A percentile compares a stretch with the other conserved stretches of the same genome.
These are phyloP conservation scores for Rhododendron ovatum DNA, from an alignment of 148 eudicot species.

Conservation along the genomic window DNA sequence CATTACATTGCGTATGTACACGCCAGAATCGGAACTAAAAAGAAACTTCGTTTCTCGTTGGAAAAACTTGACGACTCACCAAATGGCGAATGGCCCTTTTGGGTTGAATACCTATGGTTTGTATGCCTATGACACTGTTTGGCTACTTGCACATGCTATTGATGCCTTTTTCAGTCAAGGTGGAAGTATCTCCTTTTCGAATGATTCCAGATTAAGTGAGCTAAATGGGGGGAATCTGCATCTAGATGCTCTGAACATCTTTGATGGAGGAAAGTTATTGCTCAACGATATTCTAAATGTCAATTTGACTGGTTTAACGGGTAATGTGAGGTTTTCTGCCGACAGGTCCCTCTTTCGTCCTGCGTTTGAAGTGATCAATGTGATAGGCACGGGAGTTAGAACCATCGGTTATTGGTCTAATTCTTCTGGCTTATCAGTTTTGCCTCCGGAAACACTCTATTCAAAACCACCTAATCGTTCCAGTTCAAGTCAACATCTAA, in stretches of 20 bases:
- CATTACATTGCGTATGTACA: slow-evolving; percentile 26
- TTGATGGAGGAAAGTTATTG: slow-evolving; percentile 53
- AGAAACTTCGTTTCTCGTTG: slow-evolving; percentile 28
- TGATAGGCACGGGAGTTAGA: slow-evolving; percentile 50
- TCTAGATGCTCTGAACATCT: slow-evolving; percentile 53
- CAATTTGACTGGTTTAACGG: slow-evolving; percentile 59
- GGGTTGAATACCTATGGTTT: slow-evolving; percentile 54
- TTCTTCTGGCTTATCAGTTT: slow-evolving; percentile 52
- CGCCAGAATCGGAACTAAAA: slow-evolving; percentile 29
- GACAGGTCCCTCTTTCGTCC: slow-evolving; percentile 42
- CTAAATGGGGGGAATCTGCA: slow-evolving; percentile 25
- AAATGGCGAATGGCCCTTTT: slow-evolving; percentile 21
- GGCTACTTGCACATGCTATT: slow-evolving; percentile 66
- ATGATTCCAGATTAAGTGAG: slow-evolving; percentile 28
- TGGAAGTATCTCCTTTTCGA: slow-evolving; percentile 52
- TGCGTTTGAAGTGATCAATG: slow-evolving; percentile 65
- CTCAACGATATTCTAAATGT: slow-evolving; percentile 36
- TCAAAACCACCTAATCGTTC: slow-evolving; percentile 34
- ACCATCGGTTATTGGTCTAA: slow-evolving; percentile 77
- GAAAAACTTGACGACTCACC: slow-evolving; percentile 33
- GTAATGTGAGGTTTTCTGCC: slow-evolving; percentile 37
- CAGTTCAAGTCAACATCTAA: slow-evolving; percentile 30
- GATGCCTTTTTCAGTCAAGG: slow-evolving; percentile 50
- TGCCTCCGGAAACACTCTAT: slow-evolving; percentile 49
- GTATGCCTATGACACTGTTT: slow-evolving; percentile 76